Conservation (phyloP, 208 protist species). For the Acanthamoeba culbertsoni region DNA sequence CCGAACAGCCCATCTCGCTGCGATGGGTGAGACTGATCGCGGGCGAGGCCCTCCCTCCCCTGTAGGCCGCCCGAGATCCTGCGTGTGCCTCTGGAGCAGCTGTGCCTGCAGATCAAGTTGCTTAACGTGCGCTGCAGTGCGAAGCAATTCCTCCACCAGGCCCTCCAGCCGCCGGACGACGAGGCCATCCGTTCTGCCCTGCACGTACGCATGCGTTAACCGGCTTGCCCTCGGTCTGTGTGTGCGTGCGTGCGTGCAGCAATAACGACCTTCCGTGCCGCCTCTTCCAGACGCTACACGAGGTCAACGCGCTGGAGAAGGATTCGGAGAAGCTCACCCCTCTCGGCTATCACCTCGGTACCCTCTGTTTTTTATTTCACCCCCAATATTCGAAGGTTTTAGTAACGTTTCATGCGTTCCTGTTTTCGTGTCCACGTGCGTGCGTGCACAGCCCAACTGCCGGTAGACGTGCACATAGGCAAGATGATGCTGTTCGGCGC, state of each 20-base stretch:
- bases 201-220: background rate
- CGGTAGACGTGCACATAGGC: conserved; percentile 79
- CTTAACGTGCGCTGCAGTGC: background rate
- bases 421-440: no score
- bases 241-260: no score
- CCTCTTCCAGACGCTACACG: background rate
- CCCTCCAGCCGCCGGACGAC: conserved; percentile 67
- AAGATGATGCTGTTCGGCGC: conserved; percentile 96
- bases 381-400: no score
- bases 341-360: conserved; percentile 38
- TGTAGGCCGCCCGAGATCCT: conserved; percentile 92
- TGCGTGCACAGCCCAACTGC: conserved; percentile 65
- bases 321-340: conserved; percentile 26
- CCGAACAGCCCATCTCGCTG: background rate
- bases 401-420: no score
- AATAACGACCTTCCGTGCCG: conserved; percentile 83
- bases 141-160: conserved; percentile 65
- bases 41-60: background rate
- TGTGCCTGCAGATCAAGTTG: conserved; percentile 91
- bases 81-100: conserved; percentile 94
- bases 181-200: conserved; percentile 68
- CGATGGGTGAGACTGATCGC: background rate
- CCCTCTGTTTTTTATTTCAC: conserved; percentile 81
- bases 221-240: background rate
- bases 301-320: conserved; percentile 35